A percentile compares a stretch with the other conserved stretches of the same genome.
These are phyloP conservation scores for Albizia julibrissin DNA, from an alignment of 306 rosid species.

Conservation along the genomic window DNA sequence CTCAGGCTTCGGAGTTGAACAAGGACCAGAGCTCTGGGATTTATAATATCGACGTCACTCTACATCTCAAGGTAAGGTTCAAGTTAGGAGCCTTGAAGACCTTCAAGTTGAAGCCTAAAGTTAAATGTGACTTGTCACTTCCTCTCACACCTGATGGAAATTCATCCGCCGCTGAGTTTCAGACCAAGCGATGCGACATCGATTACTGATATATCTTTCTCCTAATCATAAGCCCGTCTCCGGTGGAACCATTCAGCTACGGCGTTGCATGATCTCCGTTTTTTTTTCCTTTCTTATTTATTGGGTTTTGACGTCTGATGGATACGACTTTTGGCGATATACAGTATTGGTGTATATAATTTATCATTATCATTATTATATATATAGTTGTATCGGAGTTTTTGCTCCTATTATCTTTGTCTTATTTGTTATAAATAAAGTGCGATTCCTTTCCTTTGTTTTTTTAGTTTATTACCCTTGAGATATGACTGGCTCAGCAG, in stretches of 20 bases:
- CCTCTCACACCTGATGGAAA: slow-evolving; percentile 44
- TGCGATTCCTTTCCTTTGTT: not conserved
- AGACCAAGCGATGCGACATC: slow-evolving; percentile 55
- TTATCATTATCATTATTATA: not conserved
- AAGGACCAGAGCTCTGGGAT: slow-evolving; percentile 44
- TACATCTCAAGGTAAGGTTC: slow-evolving; percentile 59
- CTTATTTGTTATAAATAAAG: not conserved
- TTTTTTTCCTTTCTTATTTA: not conserved
- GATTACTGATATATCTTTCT: slow-evolving; percentile 39
- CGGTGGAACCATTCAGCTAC: not conserved
- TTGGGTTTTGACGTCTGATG: not conserved
- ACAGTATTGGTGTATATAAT: not conserved
- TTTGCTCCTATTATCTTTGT: not conserved
- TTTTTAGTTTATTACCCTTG: not conserved
- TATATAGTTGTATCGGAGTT: not conserved
- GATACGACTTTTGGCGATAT: slow-evolving; percentile 5
- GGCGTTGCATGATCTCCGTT: not conserved
- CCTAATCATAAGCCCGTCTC: not conserved
- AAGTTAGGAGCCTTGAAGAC: slow-evolving; percentile 52
- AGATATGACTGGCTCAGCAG: no score
- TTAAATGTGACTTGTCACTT: slow-evolving; percentile 57
- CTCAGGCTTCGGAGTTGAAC: slow-evolving; percentile 28
- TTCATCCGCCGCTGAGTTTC: slow-evolving; percentile 29
- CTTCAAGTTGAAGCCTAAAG: slow-evolving; percentile 55
- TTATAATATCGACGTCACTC: slow-evolving; percentile 56